Conservation (phyloP, 495 filamentous ascomycete species). For the Talaromyces trachyspermus region DNA sequence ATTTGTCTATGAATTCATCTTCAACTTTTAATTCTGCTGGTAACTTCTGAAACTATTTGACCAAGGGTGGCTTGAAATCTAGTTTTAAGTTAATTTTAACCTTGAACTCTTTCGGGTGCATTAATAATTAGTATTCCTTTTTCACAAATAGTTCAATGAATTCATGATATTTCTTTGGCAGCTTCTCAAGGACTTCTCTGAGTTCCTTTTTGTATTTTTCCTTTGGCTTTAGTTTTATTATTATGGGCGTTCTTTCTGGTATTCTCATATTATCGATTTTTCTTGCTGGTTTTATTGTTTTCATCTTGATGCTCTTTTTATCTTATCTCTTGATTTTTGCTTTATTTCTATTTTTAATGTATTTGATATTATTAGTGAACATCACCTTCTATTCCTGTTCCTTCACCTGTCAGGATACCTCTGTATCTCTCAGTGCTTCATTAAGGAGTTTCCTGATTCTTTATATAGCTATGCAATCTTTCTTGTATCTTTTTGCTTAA, state of each 20-base stretch:
- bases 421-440: neutral
- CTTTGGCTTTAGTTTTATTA: neutral
- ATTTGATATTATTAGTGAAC: too few species aligned
- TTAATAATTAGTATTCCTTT: neutral
- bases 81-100: neutral
- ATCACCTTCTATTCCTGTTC: too few species aligned
- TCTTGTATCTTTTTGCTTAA: too few species aligned
- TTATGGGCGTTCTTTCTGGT: too few species aligned
- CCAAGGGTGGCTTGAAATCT: neutral
- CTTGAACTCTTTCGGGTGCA: neutral
- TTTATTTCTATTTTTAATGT: too few species aligned
- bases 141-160: neutral
- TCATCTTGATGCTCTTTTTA: too few species aligned
- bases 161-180: constrained; percentile 10
- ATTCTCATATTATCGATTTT: neutral
- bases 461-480: too few species aligned
- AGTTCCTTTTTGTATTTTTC: neutral
- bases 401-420: neutral
- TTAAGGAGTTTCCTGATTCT: too few species aligned
- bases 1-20: too few species aligned
- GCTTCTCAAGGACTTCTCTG: neutral
- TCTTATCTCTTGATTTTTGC: too few species aligned
- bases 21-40: too few species aligned
- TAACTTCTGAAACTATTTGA: neutral
- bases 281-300: constrained; percentile 8